Conservation (phyloP, 2,329 filamentous ascomycete species). For the Claviceps cyperi region DNA sequence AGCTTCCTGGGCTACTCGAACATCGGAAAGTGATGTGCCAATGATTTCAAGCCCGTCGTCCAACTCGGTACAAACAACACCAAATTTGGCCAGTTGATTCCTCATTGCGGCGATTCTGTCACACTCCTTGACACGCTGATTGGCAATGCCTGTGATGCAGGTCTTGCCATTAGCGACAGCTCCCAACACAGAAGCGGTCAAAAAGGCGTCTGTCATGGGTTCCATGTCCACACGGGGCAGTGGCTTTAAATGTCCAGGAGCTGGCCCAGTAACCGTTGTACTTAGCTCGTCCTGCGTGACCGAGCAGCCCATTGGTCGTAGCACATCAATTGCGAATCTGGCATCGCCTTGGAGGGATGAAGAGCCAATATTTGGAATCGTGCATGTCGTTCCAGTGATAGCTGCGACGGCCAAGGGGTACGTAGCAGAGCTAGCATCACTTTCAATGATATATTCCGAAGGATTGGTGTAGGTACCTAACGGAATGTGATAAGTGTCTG, state of each 20-base stretch:
- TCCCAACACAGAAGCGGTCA: conserved; percentile 85
- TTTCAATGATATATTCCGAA: conserved; percentile 77
- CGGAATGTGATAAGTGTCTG: conserved; percentile 89
- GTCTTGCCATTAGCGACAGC: conserved; percentile 77
- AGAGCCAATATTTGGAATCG: conserved; percentile 89
- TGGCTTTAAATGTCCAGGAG: conserved; percentile 55
- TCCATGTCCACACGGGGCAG: conserved; percentile 90
- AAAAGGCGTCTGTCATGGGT: conserved; percentile 96
- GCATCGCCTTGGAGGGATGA: conserved; percentile 88
- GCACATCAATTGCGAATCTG: conserved; percentile 78
- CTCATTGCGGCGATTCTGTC: conserved; percentile 95
- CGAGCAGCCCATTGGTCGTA: conserved; percentile 83
- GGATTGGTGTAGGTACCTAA: conserved; percentile 74
- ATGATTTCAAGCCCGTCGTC: conserved; percentile 81
- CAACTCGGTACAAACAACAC: conserved; percentile 70
- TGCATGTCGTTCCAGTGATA: conserved; percentile 90
- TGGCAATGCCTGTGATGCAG: conserved; percentile 84
- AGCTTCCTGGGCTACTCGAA: conserved; percentile 45
- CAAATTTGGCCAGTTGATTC: conserved; percentile 86
- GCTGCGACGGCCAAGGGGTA: conserved; percentile 90
- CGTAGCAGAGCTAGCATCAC: conserved; percentile 93
- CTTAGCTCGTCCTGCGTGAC: conserved; percentile 75
- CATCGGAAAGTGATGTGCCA: conserved; percentile 32
- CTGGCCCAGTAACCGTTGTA: conserved; percentile 87
- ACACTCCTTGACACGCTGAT: conserved; percentile 96